Evolutionary conservation across 1,284 basidiomycete genomes (phyloP), one percentile per base, ranked within the genome.

Genomic region (Cryptococcus deneoformans): DNA sequence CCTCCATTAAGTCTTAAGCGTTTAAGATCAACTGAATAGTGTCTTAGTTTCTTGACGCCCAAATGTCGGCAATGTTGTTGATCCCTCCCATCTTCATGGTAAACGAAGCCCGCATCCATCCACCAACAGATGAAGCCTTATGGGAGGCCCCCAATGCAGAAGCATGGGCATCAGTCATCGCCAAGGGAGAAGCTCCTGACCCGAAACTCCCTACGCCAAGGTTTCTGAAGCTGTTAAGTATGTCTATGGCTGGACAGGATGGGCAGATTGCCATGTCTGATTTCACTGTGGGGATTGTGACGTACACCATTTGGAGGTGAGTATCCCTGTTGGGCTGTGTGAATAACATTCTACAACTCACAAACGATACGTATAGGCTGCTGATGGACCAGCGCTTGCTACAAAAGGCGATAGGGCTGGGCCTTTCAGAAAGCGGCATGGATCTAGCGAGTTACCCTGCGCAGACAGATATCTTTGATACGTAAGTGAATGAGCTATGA

Each of bases 241-340:
- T 60, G 10, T 43, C 58, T 40, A 35, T 70, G 44, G 56, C 55
- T n/a, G 67, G 67, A 2, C 54, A 58, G 35, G 47, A 55, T 36
- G 55, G 54, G 6, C 40, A 54, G 10, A 44, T 49, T 20, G 55
- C 51, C 9, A 45, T 67, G 42, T 60, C 50, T 16, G 69, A 70
- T 56, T 70, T 68, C 36, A 61, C 59, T 5, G 57, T 64, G 29
- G 59, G 61, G 5, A 60, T 71, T 20, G 52, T 71, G 7, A 58
- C 64, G 7, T 60, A 66, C 49, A 66, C 67, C 24, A 47, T 69
- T 16, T 68, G 69, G 53, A 51, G 66, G 69, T 71, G 43, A 60
- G 68, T 54, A 11, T 29, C 35, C 6, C 9, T n/a, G 34, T 36
- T 38, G 16, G 20, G 40, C 12, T 52, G 24, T 14, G 14, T 6